Conservation (phyloP, 1,139 yeast species). For the Lodderomyces parapsilosis region DNA sequence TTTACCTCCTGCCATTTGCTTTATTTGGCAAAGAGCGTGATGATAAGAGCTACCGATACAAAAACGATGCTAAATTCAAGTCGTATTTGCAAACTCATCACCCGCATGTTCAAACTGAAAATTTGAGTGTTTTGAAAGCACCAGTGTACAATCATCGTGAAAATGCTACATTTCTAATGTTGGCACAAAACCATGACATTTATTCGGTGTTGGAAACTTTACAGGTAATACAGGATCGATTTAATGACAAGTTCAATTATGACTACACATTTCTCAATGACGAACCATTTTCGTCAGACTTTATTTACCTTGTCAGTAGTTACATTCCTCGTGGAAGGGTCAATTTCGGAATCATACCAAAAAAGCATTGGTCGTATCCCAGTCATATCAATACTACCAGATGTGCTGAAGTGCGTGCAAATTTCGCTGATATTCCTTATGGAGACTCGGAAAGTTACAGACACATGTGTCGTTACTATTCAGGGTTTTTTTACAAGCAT, state of each 20-base stretch:
- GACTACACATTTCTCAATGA: conserved; percentile 40
- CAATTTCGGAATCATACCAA: conserved; percentile 31
- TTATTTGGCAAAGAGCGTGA: background rate
- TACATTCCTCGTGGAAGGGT: conserved; percentile 23
- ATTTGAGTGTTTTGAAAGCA: conserved; percentile 9
- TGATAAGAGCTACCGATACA: background rate
- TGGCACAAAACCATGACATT: conserved; percentile 71
- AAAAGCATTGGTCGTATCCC: conserved; percentile 34
- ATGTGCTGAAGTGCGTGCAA: conserved; percentile 17
- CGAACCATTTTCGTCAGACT: conserved; percentile 26
- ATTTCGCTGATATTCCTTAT: conserved; percentile 21
- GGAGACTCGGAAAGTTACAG: conserved; percentile 33
- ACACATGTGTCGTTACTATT: conserved; percentile 38
- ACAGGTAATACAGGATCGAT: conserved; percentile 66
- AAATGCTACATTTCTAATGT: conserved; percentile 66
- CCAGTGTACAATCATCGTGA: conserved; percentile 10
- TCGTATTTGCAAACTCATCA: conserved; percentile 4
- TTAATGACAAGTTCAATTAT: conserved; percentile 53
- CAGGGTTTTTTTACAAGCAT: conserved; percentile 36
- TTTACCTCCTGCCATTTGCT: background rate
- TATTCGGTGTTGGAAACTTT: conserved; percentile 59
- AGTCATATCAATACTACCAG: conserved; percentile 22
- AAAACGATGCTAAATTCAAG: conserved; percentile 4
- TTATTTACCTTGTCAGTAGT: conserved; percentile 21
- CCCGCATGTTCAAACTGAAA: background rate